These are phyloP conservation scores for Eucalyptus leucophloia DNA, from an alignment of 345 rosid genomes.

Conservation along the genomic window DNA sequence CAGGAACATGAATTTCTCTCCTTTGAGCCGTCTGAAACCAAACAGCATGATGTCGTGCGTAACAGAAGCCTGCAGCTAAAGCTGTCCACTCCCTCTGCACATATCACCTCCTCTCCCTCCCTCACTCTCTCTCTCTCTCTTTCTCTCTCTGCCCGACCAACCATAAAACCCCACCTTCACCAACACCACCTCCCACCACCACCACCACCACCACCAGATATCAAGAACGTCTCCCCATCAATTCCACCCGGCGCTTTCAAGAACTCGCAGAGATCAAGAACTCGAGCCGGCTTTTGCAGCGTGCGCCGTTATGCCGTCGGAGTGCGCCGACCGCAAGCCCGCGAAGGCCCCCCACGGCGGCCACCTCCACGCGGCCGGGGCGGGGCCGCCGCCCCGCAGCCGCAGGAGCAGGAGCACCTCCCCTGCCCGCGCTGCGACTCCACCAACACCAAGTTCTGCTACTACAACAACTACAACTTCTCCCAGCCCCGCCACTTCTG, in stretches of 20 bases:
- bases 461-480: slow-evolving; percentile 92
- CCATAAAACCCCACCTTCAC: neutral
- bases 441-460: slow-evolving; percentile 85
- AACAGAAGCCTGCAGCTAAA: slow-evolving; percentile 24
- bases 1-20: neutral
- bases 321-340: slow-evolving; percentile 12
- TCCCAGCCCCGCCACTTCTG: slow-evolving; percentile 99
- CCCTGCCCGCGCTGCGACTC: slow-evolving; percentile 96
- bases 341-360: neutral
- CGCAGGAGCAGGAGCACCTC: slow-evolving; percentile 74
- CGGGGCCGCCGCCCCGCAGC: slow-evolving; percentile 9
- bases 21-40: slow-evolving; percentile 30
- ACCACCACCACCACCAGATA: neutral
- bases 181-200: neutral
- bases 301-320: neutral
- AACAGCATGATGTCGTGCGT: slow-evolving; percentile 14
- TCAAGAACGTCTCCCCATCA: neutral
- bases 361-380: neutral
- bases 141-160: neutral
- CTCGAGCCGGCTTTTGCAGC: neutral
- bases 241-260: neutral
- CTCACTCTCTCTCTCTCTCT: neutral
- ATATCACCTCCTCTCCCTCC: slow-evolving; percentile 15
- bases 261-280: neutral
- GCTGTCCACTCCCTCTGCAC: slow-evolving; percentile 5